Percentiles rank a stretch among this genome's conserved stretches.
Conservation (phyloP, 192 early-diverging fungal genomes). For the Podila clonocystis region DNA sequence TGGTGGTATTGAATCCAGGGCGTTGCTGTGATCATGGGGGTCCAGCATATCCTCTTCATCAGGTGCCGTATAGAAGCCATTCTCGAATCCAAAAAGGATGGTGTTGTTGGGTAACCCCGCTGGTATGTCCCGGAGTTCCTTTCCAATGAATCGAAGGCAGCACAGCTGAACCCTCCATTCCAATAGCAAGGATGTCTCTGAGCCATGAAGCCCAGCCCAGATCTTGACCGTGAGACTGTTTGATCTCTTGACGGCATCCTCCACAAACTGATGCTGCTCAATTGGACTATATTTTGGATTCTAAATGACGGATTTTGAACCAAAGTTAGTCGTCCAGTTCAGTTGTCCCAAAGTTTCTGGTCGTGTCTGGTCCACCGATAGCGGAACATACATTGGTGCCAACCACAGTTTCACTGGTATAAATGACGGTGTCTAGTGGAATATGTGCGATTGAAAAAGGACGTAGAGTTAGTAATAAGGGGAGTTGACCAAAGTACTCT, state of each 20-base stretch:
- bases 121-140: conserved; percentile 49
- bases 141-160: conserved; percentile 52
- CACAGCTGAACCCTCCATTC: conserved; percentile 62
- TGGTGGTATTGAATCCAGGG: not conserved
- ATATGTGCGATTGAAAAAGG: not conserved
- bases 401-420: conserved; percentile 48
- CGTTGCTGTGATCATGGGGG: conserved; percentile 5
- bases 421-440: conserved; percentile 38
- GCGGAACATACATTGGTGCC: conserved; percentile 29
- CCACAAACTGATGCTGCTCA: conserved; percentile 31
- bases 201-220: conserved; percentile 32
- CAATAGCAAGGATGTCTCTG: conserved; percentile 37
- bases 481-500: not conserved
- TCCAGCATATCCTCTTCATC: conserved; percentile 50
- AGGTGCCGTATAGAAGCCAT: conserved; percentile 61
- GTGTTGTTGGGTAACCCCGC: conserved; percentile 55
- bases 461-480: not conserved
- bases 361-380: too few species aligned
- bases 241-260: conserved; percentile 14
- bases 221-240: conserved; percentile 22
- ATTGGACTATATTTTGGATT: conserved; percentile 42
- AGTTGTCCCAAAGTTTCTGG: too few species aligned
- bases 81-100: conserved; percentile 54
- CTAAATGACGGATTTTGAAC: conserved; percentile 2
- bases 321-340: too few species aligned